phyloP scores from a whole-genome alignment of 805 yeast species.

The Maudiozyma saulgeensis region DNA sequence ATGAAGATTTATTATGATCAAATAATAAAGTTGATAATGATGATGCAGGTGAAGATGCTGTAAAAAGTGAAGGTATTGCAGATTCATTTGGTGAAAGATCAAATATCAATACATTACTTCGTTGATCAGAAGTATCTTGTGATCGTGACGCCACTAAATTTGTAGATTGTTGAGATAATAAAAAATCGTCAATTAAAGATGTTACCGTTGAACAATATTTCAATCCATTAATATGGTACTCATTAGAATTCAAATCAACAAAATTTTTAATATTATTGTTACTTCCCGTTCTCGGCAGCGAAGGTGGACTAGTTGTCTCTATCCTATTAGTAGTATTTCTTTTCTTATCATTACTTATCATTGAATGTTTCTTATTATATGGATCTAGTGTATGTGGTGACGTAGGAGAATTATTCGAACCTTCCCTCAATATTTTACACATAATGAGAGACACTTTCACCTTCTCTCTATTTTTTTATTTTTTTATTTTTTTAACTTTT shows the following conservation, averaged over 20 bases:
- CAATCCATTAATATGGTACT: constrained; percentile 7
- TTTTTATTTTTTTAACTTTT: no score
- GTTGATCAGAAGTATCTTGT: neutral
- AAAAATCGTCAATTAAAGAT: neutral
- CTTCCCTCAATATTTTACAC: neutral
- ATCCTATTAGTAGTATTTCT: neutral
- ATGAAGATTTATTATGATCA: neutral
- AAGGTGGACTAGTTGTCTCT: neutral
- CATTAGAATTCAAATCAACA: constrained; percentile 5
- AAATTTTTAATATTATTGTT: neutral
- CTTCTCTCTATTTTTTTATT: no score
- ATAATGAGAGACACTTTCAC: neutral
- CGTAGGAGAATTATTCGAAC: neutral
- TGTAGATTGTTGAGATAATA: neutral
- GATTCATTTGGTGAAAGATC: constrained; percentile 18
- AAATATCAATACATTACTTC: constrained; percentile 10
- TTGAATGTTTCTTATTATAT: neutral
- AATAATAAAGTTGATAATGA: constrained; percentile 4
- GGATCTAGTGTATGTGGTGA: neutral
- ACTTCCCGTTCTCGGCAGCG: no score
- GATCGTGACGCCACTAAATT: no score
- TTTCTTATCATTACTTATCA: neutral
- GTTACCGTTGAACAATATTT: constrained; percentile 3
- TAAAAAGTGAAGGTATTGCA: constrained; percentile 8
- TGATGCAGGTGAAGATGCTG: constrained; percentile 5